Conservation (phyloP, 768 basidiomycete genomes). For the Leucocoprinus leucothites region DNA sequence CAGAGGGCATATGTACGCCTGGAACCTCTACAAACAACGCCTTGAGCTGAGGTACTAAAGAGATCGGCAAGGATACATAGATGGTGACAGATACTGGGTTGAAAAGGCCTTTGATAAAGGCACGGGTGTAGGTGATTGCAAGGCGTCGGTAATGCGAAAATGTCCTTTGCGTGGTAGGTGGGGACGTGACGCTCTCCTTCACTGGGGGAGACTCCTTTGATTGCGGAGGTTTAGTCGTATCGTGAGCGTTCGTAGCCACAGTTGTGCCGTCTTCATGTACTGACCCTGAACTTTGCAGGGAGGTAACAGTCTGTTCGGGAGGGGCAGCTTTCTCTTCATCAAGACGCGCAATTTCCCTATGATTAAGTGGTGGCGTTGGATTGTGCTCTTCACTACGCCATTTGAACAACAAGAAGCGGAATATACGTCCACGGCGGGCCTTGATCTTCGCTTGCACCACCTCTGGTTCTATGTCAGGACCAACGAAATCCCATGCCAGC, state of each 20-base stretch:
- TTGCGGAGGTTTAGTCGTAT: background rate
- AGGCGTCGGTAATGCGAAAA: background rate
- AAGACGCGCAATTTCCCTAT: constrained; percentile 1
- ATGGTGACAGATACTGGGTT: constrained; percentile 53
- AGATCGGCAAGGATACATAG: constrained; percentile 49
- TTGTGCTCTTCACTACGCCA: background rate
- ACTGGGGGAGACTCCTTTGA: background rate
- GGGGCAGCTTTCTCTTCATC: background rate
- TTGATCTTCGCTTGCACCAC: constrained; percentile 47
- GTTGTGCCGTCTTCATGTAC: constrained; percentile 22
- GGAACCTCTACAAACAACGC: constrained; percentile 53
- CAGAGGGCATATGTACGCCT: constrained; percentile 39
- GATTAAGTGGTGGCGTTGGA: background rate
- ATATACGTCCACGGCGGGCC: constrained; percentile 28
- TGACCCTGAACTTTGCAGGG: constrained; percentile 19
- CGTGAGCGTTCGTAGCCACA: constrained; percentile 5
- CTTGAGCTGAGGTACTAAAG: constrained; percentile 55
- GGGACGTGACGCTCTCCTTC: background rate
- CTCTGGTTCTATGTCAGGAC: constrained; percentile 58
- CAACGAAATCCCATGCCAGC: constrained; percentile 60
- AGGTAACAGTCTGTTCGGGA: background rate
- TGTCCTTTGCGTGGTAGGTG: background rate
- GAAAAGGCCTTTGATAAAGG: constrained; percentile 35
- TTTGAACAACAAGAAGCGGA: background rate
- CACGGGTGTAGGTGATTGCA: background rate